Conservation (phyloP, 345 rosid species). For the Kandelia obovata region DNA sequence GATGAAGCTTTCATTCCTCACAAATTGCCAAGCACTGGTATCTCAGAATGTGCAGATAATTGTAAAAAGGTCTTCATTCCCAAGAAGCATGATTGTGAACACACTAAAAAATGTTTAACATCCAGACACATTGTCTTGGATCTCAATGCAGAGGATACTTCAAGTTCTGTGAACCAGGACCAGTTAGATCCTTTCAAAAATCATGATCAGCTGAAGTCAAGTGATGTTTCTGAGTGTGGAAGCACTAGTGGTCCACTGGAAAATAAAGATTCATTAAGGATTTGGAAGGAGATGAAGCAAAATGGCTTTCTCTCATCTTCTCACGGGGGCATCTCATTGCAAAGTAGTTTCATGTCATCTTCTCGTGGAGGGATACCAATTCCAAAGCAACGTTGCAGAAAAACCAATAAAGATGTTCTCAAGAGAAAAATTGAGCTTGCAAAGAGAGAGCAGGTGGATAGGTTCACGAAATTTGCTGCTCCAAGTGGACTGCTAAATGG, state of each 20-base stretch:
- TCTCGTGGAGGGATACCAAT: constrained; percentile 53
- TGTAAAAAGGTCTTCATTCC: constrained; percentile 21
- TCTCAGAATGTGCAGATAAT: constrained; percentile 23
- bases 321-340: constrained; percentile 54
- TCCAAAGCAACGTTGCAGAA: constrained; percentile 69
- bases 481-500: constrained; percentile 89
- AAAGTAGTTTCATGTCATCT: constrained; percentile 34
- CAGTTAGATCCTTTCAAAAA: constrained; percentile 33
- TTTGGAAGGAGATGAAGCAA: constrained; percentile 88
- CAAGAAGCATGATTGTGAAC: constrained; percentile 21
- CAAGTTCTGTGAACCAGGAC: constrained; percentile 47
- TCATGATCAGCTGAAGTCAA: constrained; percentile 22
- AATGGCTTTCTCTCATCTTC: constrained; percentile 78
- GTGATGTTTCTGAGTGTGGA: constrained; percentile 65
- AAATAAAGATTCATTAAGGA: constrained; percentile 57
- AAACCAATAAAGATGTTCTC: constrained; percentile 45
- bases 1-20: constrained; percentile 21
- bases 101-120: constrained; percentile 23
- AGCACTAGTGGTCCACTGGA: constrained; percentile 50
- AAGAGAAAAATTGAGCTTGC: constrained; percentile 71
- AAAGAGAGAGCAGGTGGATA: constrained; percentile 70
- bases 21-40: constrained; percentile 10
- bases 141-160: constrained; percentile 49
- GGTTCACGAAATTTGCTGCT: constrained; percentile 75
- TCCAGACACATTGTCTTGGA: constrained; percentile 42